phyloP scores from a whole-genome alignment of 2,329 filamentous ascomycete species.

The Talaromyces sp. region DNA sequence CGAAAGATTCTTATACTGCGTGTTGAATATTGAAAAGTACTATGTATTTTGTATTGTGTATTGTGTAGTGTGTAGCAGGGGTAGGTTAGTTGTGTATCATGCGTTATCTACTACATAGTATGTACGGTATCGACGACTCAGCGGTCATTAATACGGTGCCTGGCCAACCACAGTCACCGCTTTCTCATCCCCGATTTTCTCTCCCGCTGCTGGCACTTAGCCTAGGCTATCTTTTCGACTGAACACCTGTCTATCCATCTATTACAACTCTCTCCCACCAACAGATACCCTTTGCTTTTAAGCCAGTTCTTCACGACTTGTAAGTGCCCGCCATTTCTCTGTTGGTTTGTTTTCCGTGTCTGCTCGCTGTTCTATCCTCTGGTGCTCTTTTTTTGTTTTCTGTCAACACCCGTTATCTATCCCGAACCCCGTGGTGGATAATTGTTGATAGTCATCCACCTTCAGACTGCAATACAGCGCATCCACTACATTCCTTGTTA shows the following conservation, averaged over 20 bases:
- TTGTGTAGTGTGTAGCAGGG: no score
- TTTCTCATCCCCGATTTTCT: conserved; percentile 12
- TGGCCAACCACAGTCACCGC: conserved; percentile 2
- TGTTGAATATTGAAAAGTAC: no score
- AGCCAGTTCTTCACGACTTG: not conserved
- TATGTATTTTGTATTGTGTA: no score
- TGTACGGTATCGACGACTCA: no score
- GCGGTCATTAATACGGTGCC: not conserved
- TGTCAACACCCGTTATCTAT: not conserved
- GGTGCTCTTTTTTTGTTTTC: not conserved
- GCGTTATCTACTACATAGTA: no score
- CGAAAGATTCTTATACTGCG: no score
- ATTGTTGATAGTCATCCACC: not conserved
- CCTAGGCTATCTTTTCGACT: not conserved
- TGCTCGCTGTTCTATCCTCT: no score
- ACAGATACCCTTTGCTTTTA: conserved; percentile 2
- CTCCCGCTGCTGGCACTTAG: not conserved
- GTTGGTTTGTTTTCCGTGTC: not conserved
- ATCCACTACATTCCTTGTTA: not conserved
- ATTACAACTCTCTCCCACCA: not conserved
- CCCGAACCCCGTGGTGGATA: not conserved
- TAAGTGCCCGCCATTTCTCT: not conserved
- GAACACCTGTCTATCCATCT: conserved; percentile 11
- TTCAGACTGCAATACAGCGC: not conserved
- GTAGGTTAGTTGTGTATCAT: no score